Conservation (phyloP, 345 rosid genomes). For the Brassica cretica region DNA sequence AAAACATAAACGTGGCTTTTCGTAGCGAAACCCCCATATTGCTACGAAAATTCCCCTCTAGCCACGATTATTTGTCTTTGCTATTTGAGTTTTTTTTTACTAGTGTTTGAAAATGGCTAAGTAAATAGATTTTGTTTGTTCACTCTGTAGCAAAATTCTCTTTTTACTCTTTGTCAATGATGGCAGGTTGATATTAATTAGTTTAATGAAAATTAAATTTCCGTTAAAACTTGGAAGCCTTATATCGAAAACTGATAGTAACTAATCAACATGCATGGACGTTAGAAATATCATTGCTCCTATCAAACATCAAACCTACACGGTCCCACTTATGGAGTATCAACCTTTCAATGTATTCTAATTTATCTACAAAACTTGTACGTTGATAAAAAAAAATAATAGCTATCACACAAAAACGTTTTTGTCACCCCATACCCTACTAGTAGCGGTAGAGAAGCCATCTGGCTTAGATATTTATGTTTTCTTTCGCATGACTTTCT, state of each 20-base stretch:
- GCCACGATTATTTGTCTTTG: too few relatives aligned
- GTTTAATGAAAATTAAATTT: not conserved
- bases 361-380: not conserved
- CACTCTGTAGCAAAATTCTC: not conserved
- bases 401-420: not conserved
- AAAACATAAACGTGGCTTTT: too few relatives aligned
- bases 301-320: not conserved
- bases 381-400: not conserved
- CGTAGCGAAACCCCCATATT: too few relatives aligned
- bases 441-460: not conserved
- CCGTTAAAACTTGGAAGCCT: not conserved
- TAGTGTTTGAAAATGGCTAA: too few relatives aligned
- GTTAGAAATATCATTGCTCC: not conserved
- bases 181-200: not conserved
- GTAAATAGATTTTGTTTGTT: too few relatives aligned
- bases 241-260: not conserved
- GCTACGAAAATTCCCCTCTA: too few relatives aligned
- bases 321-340: not conserved
- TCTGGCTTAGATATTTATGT: not conserved
- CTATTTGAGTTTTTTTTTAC: too few relatives aligned
- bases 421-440: not conserved
- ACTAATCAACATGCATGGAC: not conserved
- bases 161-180: too few relatives aligned
- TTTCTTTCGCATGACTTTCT: not conserved
- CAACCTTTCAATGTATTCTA: not conserved